These are phyloP conservation scores for Sungouiozyma ichnusensis DNA, from an alignment of 805 yeast species.

Conservation along the genomic window DNA sequence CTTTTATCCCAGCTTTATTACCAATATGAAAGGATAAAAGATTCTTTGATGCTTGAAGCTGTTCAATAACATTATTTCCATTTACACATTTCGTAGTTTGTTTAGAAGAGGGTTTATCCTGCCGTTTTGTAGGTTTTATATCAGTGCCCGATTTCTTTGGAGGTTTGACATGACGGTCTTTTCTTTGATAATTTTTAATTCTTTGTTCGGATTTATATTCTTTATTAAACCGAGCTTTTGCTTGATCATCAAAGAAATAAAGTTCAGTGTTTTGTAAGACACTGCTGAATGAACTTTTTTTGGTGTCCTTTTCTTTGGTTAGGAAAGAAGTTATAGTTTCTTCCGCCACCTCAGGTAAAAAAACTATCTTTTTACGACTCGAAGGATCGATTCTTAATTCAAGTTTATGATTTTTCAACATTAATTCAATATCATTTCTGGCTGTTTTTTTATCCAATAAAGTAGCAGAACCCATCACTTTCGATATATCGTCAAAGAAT, in stretches of 20 bases:
- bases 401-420: slow-evolving; percentile 19
- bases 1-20: slow-evolving; percentile 38
- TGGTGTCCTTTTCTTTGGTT: slow-evolving; percentile 20
- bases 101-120: background rate
- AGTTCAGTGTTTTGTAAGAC: slow-evolving; percentile 24
- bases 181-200: slow-evolving; percentile 21
- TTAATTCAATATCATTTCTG: slow-evolving; percentile 31
- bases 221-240: slow-evolving; percentile 21
- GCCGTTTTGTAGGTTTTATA: background rate
- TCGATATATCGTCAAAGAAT: slow-evolving; percentile 34
- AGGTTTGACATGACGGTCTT: slow-evolving; percentile 1
- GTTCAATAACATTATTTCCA: background rate
- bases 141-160: slow-evolving; percentile 2
- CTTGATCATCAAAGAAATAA: slow-evolving; percentile 26
- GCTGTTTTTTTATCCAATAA: slow-evolving; percentile 46
- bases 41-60: background rate
- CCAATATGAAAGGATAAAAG: slow-evolving; percentile 16
- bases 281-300: slow-evolving; percentile 16
- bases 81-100: background rate
- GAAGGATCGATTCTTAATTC: slow-evolving; percentile 11
- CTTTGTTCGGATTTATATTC: slow-evolving; percentile 25
- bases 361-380: slow-evolving; percentile 16
- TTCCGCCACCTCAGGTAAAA: slow-evolving; percentile 14
- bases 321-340: slow-evolving; percentile 14
- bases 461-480: slow-evolving; percentile 31